A percentile compares a stretch with the other conserved stretches of the same genome.
phyloP scores from a whole-genome alignment of 2,329 filamentous ascomycete species.

The Colletotrichum spinosum region DNA sequence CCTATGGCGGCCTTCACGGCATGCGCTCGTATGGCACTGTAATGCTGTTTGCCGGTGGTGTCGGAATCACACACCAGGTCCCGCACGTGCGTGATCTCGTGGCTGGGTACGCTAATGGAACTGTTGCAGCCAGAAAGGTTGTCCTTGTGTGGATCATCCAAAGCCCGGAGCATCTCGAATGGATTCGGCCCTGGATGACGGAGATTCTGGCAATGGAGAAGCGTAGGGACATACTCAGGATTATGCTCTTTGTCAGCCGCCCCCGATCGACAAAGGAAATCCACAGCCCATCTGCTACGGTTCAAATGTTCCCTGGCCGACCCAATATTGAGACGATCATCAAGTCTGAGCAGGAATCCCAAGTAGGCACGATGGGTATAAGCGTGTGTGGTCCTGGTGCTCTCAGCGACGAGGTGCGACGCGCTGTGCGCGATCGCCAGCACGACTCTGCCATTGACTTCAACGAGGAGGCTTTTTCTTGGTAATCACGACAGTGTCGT shows the following conservation, averaged over 20 bases:
- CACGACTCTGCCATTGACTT: constrained; percentile 78
- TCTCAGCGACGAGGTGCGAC: constrained; percentile 79
- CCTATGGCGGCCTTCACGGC: constrained; percentile 78
- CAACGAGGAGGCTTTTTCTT: constrained; percentile 81
- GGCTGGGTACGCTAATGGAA: constrained; percentile 74
- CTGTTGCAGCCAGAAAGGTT: constrained; percentile 77
- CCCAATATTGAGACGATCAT: constrained; percentile 80
- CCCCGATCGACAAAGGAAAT: constrained; percentile 84
- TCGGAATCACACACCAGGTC: constrained; percentile 84
- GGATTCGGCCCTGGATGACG: constrained; percentile 88
- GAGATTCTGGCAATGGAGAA: constrained; percentile 80
- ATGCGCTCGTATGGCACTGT: constrained; percentile 82
- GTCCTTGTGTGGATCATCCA: constrained; percentile 84
- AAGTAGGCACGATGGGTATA: constrained; percentile 79
- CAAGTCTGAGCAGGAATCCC: constrained; percentile 78
- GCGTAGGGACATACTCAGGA: constrained; percentile 78
- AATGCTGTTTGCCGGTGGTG: constrained; percentile 82
- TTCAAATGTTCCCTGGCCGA: constrained; percentile 86
- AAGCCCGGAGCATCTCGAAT: constrained; percentile 83
- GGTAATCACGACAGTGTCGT: constrained; percentile 49
- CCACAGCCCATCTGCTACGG: constrained; percentile 79
- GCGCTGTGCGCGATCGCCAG: constrained; percentile 73
- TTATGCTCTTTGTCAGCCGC: constrained; percentile 82
- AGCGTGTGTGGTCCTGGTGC: constrained; percentile 80
- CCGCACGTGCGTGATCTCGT: constrained; percentile 81